Conservation (phyloP, 768 basidiomycete genomes). For the Xerocomellus intermedius region DNA sequence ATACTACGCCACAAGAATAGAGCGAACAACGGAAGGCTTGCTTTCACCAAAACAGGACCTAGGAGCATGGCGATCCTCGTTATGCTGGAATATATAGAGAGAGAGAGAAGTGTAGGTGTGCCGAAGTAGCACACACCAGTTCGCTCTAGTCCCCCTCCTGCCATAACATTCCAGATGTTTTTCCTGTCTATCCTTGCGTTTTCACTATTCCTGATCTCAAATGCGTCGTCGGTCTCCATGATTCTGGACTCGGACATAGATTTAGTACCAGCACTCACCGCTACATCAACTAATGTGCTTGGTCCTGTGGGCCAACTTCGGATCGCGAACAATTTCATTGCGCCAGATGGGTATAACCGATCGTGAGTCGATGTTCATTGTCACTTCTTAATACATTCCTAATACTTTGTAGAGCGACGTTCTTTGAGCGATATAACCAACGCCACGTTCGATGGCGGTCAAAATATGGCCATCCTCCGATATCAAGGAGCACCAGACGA, state of each 20-base stretch:
- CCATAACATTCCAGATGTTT: background rate
- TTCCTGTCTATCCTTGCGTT: background rate
- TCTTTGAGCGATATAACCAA: constrained; percentile 2
- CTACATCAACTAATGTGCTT: background rate
- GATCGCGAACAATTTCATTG: constrained; percentile 37
- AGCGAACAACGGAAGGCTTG: no score
- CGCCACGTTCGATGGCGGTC: background rate
- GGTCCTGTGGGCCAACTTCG: constrained; percentile 22
- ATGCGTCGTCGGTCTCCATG: background rate
- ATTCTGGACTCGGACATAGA: background rate
- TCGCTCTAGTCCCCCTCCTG: no score
- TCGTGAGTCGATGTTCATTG: constrained; percentile 6
- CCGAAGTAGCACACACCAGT: no score
- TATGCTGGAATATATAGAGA: no score
- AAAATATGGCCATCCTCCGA: no score
- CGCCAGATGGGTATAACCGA: constrained; percentile 46
- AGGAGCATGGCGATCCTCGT: no score
- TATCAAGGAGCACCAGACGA: constrained; percentile 5
- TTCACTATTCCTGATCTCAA: background rate
- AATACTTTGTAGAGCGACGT: no score
- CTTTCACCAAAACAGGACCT: no score
- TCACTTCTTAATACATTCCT: no score
- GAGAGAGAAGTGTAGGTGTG: no score
- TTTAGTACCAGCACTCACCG: no score
- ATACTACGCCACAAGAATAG: no score